Evolutionary conservation across 768 basidiomycete genomes (phyloP).

Genomic region (Auricularia heimuer): DNA sequence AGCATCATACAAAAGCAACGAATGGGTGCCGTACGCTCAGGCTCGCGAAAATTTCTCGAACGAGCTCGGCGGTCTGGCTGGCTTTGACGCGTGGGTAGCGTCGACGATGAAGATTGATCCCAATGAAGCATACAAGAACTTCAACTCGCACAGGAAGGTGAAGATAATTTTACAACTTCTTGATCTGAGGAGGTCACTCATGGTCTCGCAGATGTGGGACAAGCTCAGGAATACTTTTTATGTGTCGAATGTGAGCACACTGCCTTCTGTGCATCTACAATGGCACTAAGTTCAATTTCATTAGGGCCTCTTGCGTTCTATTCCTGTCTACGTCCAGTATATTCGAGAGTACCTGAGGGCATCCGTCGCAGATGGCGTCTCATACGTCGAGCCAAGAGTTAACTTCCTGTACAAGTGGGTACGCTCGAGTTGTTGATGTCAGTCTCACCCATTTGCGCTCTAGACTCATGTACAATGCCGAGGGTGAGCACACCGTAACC

Average conservation of each 20-base stretch:
- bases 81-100: slow-evolving; percentile 60
- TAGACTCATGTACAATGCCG: slow-evolving; percentile 46
- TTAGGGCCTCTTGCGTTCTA: slow-evolving; percentile 35
- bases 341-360: slow-evolving; percentile 51
- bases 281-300: slow-evolving; percentile 17
- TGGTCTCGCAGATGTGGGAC: slow-evolving; percentile 54
- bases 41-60: slow-evolving; percentile 45
- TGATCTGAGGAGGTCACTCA: background rate
- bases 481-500: slow-evolving; percentile 47
- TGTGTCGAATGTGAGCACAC: slow-evolving; percentile 33
- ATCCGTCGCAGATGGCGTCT: slow-evolving; percentile 61
- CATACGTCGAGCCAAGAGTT: slow-evolving; percentile 58
- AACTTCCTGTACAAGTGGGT: slow-evolving; percentile 51
- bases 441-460: background rate
- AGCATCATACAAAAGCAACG: slow-evolving; percentile 30
- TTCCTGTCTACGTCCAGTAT: slow-evolving; percentile 51
- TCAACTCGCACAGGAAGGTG: slow-evolving; percentile 62
- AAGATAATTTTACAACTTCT: background rate
- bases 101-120: slow-evolving; percentile 57
- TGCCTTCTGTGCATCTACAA: background rate
- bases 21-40: slow-evolving; percentile 45
- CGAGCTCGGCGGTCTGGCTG: slow-evolving; percentile 47
- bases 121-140: slow-evolving; percentile 59
- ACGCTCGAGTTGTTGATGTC: background rate
- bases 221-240: slow-evolving; percentile 52